These are phyloP conservation scores for Coffea canephora DNA, from an alignment of 257 asterid genomes.

Conservation along the genomic window DNA sequence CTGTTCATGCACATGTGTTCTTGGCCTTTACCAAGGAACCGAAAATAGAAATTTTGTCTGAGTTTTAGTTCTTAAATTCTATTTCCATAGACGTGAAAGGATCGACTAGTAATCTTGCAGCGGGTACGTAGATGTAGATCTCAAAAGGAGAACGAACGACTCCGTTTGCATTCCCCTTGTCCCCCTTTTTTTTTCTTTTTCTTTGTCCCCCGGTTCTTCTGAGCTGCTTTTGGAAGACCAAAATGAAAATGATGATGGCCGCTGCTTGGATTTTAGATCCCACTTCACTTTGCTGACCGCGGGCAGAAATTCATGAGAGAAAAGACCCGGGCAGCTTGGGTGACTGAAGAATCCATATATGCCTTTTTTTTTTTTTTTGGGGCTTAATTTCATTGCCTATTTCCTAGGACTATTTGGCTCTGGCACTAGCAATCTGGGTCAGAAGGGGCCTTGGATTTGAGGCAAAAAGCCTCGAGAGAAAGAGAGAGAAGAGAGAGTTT, in stretches of 20 bases:
- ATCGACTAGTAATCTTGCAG: no score
- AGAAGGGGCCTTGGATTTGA: conserved; percentile 28
- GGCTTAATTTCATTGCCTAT: neutral
- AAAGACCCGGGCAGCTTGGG: conserved; percentile 33
- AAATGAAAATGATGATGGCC: conserved; percentile 22
- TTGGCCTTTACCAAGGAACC: neutral
- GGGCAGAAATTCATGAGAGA: conserved; percentile 28
- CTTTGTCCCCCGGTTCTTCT: neutral
- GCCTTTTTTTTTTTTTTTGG: no score
- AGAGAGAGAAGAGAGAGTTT: neutral
- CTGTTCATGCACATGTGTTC: neutral
- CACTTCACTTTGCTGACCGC: conserved; percentile 34
- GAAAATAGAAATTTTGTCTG: neutral
- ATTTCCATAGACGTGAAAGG: neutral
- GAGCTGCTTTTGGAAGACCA: neutral
- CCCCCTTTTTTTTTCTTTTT: neutral
- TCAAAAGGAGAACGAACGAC: neutral
- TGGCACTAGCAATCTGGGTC: conserved; percentile 35
- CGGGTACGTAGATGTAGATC: neutral
- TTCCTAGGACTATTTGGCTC: neutral
- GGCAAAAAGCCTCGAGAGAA: conserved; percentile 35
- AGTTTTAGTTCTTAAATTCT: neutral
- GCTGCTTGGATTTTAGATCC: conserved; percentile 33
- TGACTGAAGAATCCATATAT: conserved; percentile 19
- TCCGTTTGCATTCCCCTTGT: neutral